These are phyloP conservation scores for Lotmaria passim DNA, from an alignment of 208 protist species.

Conservation along the genomic window DNA sequence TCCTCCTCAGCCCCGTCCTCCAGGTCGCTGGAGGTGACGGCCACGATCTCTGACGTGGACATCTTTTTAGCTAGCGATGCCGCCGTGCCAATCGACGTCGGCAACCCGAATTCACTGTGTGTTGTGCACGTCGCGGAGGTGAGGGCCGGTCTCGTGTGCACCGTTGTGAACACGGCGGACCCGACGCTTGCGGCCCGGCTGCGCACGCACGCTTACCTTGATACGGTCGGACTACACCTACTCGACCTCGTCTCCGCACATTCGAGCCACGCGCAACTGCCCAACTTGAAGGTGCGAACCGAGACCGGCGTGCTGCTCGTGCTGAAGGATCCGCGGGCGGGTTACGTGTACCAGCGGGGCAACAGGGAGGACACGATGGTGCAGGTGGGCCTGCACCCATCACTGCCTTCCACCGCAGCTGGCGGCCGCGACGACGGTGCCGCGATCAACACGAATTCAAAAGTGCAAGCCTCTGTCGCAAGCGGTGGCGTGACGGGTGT, in stretches of 20 bases:
- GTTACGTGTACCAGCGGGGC: constrained; percentile 22
- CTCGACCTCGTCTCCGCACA: background rate
- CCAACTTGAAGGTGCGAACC: constrained; percentile 24
- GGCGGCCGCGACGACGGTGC: background rate
- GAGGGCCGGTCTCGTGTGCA: background rate
- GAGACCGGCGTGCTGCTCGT: constrained; percentile 24
- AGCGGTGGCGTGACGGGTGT: background rate
- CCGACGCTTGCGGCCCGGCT: background rate
- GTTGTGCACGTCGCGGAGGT: constrained; percentile 17
- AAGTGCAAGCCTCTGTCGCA: background rate
- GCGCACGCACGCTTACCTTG: constrained; percentile 1
- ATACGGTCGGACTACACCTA: constrained; percentile 16
- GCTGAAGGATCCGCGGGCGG: constrained; percentile 26
- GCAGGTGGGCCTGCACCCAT: constrained; percentile 21
- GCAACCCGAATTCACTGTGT: constrained; percentile 11
- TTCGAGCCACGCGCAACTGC: constrained; percentile 12
- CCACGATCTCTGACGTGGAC: constrained; percentile 16
- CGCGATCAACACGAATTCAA: background rate
- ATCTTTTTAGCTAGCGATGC: constrained; percentile 30
- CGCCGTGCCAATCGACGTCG: constrained; percentile 29
- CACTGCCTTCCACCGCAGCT: background rate
- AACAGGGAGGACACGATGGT: constrained; percentile 7
- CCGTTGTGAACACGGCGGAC: background rate
- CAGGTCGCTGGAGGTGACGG: constrained; percentile 5
- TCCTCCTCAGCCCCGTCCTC: too few relatives aligned